phyloP scores from a whole-genome alignment of 352 stramenopile genomes.

The Phytophthora idaei region DNA sequence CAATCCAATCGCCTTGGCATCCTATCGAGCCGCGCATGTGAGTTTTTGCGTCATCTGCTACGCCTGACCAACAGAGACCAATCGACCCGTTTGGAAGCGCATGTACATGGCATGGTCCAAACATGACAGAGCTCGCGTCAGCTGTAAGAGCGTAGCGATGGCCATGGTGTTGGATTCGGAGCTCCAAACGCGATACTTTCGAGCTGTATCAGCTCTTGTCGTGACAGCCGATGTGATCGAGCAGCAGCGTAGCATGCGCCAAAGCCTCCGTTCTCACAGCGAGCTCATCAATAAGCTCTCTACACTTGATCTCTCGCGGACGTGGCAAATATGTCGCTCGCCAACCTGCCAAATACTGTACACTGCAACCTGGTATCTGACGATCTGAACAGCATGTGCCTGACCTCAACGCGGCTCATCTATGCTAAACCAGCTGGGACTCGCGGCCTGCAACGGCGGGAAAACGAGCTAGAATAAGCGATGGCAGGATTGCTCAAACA shows the following conservation, averaged over 20 bases:
- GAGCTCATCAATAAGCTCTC: background rate
- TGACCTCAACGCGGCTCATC: conserved; percentile 30
- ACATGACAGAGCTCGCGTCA: conserved; percentile 9
- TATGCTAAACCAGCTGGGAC: conserved; percentile 8
- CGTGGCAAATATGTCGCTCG: background rate
- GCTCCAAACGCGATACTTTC: conserved; percentile 1
- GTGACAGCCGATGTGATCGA: background rate
- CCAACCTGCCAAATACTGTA: background rate
- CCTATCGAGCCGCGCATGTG: conserved; percentile 8
- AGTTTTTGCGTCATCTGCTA: background rate
- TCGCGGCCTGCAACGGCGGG: conserved; percentile 23
- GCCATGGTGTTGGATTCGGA: background rate
- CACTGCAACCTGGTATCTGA: background rate
- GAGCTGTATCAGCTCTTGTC: background rate
- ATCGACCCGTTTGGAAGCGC: conserved; percentile 29
- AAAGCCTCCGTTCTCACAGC: background rate
- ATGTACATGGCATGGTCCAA: conserved; percentile 13
- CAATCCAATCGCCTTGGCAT: conserved; percentile 14
- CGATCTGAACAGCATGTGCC: conserved; percentile 12
- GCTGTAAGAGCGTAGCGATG: background rate
- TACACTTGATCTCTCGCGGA: background rate
- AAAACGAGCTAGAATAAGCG: conserved; percentile 20
- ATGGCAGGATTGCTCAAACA: conserved; percentile 23
- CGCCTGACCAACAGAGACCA: conserved; percentile 24
- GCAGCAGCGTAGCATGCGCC: background rate